A percentile compares a stretch with the other conserved stretches of the same genome.
phyloP scores from a whole-genome alignment of 2,329 filamentous ascomycete genomes.

The Botrytis porri region DNA sequence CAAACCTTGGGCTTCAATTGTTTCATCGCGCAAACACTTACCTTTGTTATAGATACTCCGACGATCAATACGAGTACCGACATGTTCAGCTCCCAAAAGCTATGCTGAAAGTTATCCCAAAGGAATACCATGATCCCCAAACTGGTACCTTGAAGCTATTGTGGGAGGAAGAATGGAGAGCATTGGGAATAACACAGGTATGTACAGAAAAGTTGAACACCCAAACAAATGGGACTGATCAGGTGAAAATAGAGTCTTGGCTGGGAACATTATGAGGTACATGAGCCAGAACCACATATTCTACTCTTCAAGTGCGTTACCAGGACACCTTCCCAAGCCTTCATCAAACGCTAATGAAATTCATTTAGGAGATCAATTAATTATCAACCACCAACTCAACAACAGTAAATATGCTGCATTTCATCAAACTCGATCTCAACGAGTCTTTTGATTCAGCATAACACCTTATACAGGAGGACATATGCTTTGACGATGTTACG shows the following conservation, averaged over 20 bases:
- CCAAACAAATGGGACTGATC: not conserved
- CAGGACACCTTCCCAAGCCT: not conserved
- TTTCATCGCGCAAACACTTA: constrained; percentile 20
- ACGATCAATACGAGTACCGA: constrained; percentile 91
- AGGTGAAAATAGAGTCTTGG: constrained; percentile 71
- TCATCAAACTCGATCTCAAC: constrained; percentile 27
- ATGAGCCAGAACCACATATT: constrained; percentile 98
- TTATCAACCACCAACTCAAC: constrained; percentile 29
- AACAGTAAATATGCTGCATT: constrained; percentile 26
- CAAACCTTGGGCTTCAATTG: not conserved
- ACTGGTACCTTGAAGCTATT: constrained; percentile 93
- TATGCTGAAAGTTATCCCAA: constrained; percentile 95
- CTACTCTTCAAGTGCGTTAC: constrained; percentile 91
- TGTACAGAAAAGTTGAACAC: not conserved
- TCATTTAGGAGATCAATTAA: constrained; percentile 36
- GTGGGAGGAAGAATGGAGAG: constrained; percentile 98
- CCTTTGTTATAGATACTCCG: constrained; percentile 69
- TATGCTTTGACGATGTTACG: constrained; percentile 39
- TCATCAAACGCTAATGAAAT: constrained; percentile 21
- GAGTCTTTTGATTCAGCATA: constrained; percentile 30
- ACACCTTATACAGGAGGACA: constrained; percentile 27
- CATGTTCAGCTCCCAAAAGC: constrained; percentile 97
- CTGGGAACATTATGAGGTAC: constrained; percentile 99
- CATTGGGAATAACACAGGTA: constrained; percentile 95
- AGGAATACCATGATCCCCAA: constrained; percentile 84